Conservation (phyloP, 192 early-diverging fungal species). For the Oehlia diaphana region DNA sequence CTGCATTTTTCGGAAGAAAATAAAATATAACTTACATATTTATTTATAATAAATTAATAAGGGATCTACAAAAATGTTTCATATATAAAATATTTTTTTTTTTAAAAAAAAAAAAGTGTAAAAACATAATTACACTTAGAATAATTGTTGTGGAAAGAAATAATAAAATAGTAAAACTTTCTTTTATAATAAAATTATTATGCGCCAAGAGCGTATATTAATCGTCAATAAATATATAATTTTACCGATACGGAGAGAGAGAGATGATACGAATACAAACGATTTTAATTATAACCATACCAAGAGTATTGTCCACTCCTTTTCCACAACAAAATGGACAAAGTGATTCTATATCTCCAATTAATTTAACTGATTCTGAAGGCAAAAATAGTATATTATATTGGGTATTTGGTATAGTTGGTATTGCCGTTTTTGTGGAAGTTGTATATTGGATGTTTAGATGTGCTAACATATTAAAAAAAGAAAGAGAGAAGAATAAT, state of each 20-base stretch:
- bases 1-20: too few species aligned
- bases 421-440: background rate
- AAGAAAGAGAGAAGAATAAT: background rate
- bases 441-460: background rate
- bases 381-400: background rate
- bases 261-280: background rate
- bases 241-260: background rate
- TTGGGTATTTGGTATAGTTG: background rate
- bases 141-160: background rate
- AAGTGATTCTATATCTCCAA: background rate
- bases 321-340: background rate
- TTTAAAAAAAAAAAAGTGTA: background rate
- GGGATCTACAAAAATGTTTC: too few species aligned
- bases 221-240: background rate
- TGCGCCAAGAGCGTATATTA: background rate
- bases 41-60: too few species aligned
- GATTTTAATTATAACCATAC: background rate
- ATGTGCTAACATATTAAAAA: background rate
- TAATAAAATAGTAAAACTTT: background rate
- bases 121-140: background rate
- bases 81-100: too few species aligned
- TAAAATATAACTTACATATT: too few species aligned
- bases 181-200: background rate
- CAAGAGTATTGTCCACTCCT: background rate
- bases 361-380: background rate